Percentiles rank a stretch among this genome's conserved stretches.
Evolutionary conservation across 352 stramenopile genomes (phyloP).

Genomic region (Bremia lactucae): DNA sequence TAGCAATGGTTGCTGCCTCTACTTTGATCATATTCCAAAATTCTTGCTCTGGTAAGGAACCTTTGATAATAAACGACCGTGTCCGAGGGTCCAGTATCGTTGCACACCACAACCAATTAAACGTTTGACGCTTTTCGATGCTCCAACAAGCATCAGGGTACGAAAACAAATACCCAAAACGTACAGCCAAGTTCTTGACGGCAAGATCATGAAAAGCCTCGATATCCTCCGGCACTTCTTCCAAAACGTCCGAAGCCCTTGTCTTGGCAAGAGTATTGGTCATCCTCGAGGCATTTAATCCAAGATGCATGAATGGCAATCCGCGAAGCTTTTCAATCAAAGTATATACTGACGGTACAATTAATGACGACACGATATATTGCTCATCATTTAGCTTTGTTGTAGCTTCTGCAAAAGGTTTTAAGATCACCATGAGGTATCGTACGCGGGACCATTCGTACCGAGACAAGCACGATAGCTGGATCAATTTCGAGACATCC

Average conservation of each 20-base stretch:
- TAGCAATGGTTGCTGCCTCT: constrained; percentile 41
- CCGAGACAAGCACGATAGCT: constrained; percentile 46
- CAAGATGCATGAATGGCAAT: constrained; percentile 2
- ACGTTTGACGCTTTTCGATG: constrained; percentile 33
- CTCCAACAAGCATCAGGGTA: constrained; percentile 32
- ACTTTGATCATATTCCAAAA: constrained; percentile 66
- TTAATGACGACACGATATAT: constrained; percentile 51
- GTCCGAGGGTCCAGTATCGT: constrained; percentile 66
- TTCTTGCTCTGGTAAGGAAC: constrained; percentile 35
- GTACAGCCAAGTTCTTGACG: constrained; percentile 35
- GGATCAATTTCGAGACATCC: constrained; percentile 61
- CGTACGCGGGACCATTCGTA: constrained; percentile 62
- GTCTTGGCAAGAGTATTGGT: constrained; percentile 9
- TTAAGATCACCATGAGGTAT: constrained; percentile 50
- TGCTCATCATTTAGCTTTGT: constrained; percentile 46
- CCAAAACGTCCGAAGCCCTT: constrained; percentile 5
- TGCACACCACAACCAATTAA: constrained; percentile 56
- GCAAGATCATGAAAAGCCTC: constrained; percentile 45
- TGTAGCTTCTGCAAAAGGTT: constrained; percentile 53
- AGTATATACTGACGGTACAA: constrained; percentile 61
- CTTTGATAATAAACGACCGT: constrained; percentile 69
- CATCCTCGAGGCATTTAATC: neutral
- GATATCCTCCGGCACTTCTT: constrained; percentile 51
- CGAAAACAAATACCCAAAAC: constrained; percentile 53
- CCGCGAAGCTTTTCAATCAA: constrained; percentile 53